A percentile compares a stretch with the other conserved stretches of the same genome.
Conservation (phyloP, 1,284 basidiomycete species). For the Malassezia sympodialis region DNA sequence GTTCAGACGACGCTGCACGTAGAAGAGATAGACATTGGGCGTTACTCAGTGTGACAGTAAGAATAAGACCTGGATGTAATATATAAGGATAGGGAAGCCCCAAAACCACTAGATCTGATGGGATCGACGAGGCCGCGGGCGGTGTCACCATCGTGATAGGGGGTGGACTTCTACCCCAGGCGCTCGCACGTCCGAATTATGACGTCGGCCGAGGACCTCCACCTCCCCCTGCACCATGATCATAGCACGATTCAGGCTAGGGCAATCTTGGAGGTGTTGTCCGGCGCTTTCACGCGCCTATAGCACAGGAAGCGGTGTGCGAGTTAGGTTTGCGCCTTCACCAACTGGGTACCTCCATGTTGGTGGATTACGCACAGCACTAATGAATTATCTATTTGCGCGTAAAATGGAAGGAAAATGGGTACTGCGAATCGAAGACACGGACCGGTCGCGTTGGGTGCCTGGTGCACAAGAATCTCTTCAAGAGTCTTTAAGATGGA, state of each 20-base stretch:
- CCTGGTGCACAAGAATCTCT: conserved; percentile 74
- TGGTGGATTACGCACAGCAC: conserved; percentile 85
- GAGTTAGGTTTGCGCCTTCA: conserved; percentile 85
- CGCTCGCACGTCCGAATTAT: background rate
- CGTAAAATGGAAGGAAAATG: conserved; percentile 71
- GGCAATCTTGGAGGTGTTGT: background rate
- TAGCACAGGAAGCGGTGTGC: conserved; percentile 1
- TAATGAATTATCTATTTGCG: conserved; percentile 84
- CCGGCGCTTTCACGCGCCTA: background rate
- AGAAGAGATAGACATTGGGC: conserved; percentile 40
- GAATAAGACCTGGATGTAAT: conserved; percentile 42
- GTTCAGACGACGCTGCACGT: conserved; percentile 36
- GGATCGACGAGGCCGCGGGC: conserved; percentile 16
- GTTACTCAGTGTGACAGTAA: conserved; percentile 40
- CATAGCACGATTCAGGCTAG: background rate
- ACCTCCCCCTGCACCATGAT: background rate
- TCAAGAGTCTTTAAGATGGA: conserved; percentile 69
- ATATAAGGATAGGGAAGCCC: conserved; percentile 42
- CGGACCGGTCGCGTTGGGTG: conserved; percentile 60
- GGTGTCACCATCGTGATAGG: background rate
- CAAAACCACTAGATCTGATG: conserved; percentile 35
- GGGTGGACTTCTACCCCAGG: no score
- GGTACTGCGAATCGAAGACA: conserved; percentile 89
- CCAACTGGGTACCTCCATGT: conserved; percentile 90
- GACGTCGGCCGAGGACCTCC: conserved; percentile 2